Percentiles rank a stretch among this genome's conserved stretches.
These are phyloP conservation scores for Fusarium pseudocircinatum DNA, from an alignment of 2,329 filamentous ascomycete species.

Conservation along the genomic window DNA sequence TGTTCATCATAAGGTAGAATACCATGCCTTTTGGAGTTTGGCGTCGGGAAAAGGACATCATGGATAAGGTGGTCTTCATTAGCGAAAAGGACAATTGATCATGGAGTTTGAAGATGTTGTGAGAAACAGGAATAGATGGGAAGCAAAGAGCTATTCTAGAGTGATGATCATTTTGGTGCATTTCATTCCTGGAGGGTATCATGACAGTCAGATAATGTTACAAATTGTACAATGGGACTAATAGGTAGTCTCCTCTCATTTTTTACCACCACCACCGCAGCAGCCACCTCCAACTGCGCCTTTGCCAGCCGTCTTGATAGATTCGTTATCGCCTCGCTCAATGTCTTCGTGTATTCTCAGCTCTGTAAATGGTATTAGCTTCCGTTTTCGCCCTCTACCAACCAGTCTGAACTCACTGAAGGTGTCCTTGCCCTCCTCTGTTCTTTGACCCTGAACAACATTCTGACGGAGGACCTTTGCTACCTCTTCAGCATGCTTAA, in stretches of 20 bases:
- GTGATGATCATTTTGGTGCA: constrained; percentile 29
- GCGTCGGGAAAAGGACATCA: constrained; percentile 21
- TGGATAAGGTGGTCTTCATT: constrained; percentile 22
- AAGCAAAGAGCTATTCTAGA: constrained; percentile 23
- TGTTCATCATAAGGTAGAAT: constrained; percentile 12
- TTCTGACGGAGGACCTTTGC: constrained; percentile 83
- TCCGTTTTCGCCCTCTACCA: background rate
- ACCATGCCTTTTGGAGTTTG: constrained; percentile 43
- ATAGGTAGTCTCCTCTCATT: constrained; percentile 33
- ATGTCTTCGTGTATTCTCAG: constrained; percentile 90
- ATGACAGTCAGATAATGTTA: constrained; percentile 43
- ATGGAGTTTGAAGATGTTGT: constrained; percentile 10
- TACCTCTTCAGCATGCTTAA: constrained; percentile 84
- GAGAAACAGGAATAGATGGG: constrained; percentile 22
- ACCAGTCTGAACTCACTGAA: constrained; percentile 60
- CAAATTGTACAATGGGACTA: constrained; percentile 42
- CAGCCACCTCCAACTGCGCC: constrained; percentile 41
- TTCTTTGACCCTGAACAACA: constrained; percentile 81
- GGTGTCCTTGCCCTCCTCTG: constrained; percentile 54
- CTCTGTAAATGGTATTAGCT: constrained; percentile 61
- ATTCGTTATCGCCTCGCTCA: constrained; percentile 93
- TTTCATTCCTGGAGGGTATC: constrained; percentile 46
- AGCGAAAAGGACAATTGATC: constrained; percentile 32
- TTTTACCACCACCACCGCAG: constrained; percentile 48
- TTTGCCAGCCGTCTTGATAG: constrained; percentile 72